These are phyloP conservation scores for Mycosphaerella sp. DNA, from an alignment of 2,329 filamentous ascomycete species.

Conservation along the genomic window DNA sequence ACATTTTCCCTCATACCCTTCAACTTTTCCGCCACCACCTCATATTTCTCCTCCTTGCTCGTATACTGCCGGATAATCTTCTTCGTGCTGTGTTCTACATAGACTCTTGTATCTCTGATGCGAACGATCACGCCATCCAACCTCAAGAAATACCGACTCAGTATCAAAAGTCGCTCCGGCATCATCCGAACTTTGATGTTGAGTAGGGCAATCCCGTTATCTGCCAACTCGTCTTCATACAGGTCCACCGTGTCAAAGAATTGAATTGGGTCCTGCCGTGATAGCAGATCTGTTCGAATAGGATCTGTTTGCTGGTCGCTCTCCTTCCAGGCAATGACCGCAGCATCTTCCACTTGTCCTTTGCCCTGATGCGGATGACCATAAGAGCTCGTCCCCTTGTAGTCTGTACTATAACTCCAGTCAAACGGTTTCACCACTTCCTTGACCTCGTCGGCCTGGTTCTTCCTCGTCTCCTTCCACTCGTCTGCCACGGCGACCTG, in stretches of 20 bases:
- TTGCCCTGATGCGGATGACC: no score
- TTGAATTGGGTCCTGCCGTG: slow-evolving; percentile 82
- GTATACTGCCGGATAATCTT: slow-evolving; percentile 85
- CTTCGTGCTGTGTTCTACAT: slow-evolving; percentile 75
- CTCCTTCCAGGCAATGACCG: slow-evolving; percentile 18
- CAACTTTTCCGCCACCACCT: slow-evolving; percentile 57
- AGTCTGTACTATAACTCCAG: slow-evolving; percentile 93
- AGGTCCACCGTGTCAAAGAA: slow-evolving; percentile 96
- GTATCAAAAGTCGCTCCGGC: slow-evolving; percentile 75
- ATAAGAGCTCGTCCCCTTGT: slow-evolving; percentile 57
- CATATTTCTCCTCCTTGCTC: slow-evolving; percentile 75
- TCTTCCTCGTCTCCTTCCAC: slow-evolving; percentile 71
- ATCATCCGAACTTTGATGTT: slow-evolving; percentile 92
- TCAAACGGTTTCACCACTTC: slow-evolving; percentile 95
- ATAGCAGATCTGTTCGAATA: slow-evolving; percentile 82
- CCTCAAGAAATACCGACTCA: slow-evolving; percentile 84
- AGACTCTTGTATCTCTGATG: slow-evolving; percentile 83
- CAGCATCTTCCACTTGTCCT: no score
- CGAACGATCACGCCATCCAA: slow-evolving; percentile 84
- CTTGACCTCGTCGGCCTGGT: slow-evolving; percentile 69
- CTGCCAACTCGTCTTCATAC: slow-evolving; percentile 95
- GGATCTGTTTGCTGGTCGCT: slow-evolving; percentile 38
- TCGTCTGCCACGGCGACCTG: slow-evolving; percentile 88
- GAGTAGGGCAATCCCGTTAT: slow-evolving; percentile 88
- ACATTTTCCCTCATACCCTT: slow-evolving; percentile 63